Evolutionary conservation across 208 protist species (phyloP).

Genomic region (Leptomonas pyrrhocoris): DNA sequence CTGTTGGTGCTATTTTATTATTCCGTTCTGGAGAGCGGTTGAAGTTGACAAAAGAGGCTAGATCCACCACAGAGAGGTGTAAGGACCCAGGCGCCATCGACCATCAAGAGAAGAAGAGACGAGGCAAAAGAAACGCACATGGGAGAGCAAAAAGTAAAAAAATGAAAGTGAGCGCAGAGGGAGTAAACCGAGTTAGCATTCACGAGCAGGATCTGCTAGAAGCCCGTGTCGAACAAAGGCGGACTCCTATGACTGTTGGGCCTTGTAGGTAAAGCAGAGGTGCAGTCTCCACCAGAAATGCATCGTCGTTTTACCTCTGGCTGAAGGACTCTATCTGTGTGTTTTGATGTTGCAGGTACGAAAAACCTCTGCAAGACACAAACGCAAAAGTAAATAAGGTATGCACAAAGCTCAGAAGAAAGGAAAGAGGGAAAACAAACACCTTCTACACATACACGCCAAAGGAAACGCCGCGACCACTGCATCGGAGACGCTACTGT

Average conservation of each 20-base stretch:
- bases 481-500: too few species aligned
- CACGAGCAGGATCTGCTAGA: not conserved
- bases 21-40: too few species aligned
- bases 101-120: not conserved
- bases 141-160: conserved; percentile 2
- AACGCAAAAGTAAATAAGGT: not conserved
- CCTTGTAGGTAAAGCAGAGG: too few species aligned
- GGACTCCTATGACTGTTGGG: too few species aligned
- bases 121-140: not conserved
- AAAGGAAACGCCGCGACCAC: too few species aligned
- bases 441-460: too few species aligned
- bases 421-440: too few species aligned
- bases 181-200: not conserved
- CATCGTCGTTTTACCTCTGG: not conserved
- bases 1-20: too few species aligned
- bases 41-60: too few species aligned
- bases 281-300: too few species aligned
- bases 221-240: too few species aligned
- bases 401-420: conserved; percentile 5
- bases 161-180: not conserved
- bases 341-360: not conserved
- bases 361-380: not conserved
- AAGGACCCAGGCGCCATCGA: not conserved
- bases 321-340: not conserved
- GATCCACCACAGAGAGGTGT: not conserved